Percentiles rank a stretch among this genome's conserved stretches.
Conservation (phyloP, 1,284 basidiomycete species). For the Phlebopus sp. region DNA sequence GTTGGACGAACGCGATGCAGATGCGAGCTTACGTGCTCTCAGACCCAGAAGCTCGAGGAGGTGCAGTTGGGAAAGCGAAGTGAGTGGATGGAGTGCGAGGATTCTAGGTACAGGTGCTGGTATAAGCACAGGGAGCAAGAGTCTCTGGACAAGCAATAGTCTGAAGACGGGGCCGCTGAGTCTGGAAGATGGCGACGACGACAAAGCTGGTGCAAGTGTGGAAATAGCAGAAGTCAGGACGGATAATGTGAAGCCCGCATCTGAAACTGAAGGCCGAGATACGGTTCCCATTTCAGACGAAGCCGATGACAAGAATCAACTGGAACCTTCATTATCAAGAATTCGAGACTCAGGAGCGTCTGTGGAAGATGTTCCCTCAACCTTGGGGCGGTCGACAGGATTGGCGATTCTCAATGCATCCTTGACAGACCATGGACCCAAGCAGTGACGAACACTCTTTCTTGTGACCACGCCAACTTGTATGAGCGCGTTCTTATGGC, state of each 20-base stretch:
- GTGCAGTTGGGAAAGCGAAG: constrained; percentile 82
- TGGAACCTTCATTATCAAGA: constrained; percentile 2
- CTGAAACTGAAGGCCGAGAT: constrained; percentile 11
- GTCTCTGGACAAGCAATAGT: constrained; percentile 58
- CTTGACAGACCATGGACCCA: background rate
- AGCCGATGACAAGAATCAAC: constrained; percentile 4
- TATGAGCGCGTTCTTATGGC: too few relatives aligned
- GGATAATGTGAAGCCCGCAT: constrained; percentile 6
- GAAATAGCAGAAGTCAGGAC: constrained; percentile 9
- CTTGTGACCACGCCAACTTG: too few relatives aligned
- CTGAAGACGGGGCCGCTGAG: constrained; percentile 48
- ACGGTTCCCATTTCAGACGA: constrained; percentile 1
- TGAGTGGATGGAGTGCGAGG: constrained; percentile 79
- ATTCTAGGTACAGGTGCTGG: constrained; percentile 44
- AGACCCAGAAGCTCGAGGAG: constrained; percentile 76
- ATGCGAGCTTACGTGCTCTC: constrained; percentile 77
- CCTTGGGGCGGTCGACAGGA: constrained; percentile 30
- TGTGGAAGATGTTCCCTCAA: constrained; percentile 23
- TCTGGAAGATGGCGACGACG: constrained; percentile 32
- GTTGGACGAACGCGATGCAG: constrained; percentile 63
- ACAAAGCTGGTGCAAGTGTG: constrained; percentile 17
- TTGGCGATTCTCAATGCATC: constrained; percentile 16
- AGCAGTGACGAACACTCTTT: constrained; percentile 1
- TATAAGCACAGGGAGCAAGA: constrained; percentile 46
- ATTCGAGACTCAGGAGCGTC: constrained; percentile 2